phyloP scores from a whole-genome alignment of 2,329 filamentous ascomycete genomes.

The Pyrenophora teres region DNA sequence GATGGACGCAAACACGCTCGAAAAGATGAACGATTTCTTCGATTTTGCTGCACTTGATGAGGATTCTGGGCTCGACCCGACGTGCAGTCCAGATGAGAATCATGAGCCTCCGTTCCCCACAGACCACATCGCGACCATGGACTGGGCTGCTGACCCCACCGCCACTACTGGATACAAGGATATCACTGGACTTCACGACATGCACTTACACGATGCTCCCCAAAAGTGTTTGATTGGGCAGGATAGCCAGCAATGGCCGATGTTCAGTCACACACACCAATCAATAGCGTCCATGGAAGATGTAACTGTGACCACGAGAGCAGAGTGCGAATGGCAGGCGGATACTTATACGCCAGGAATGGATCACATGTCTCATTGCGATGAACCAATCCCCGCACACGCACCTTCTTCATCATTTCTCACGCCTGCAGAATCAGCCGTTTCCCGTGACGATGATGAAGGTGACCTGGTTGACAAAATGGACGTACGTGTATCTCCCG shows the following conservation, averaged over 20 bases:
- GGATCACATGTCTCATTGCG: background rate
- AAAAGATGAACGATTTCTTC: conserved; percentile 43
- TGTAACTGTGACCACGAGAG: background rate
- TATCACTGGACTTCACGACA: background rate
- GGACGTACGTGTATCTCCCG: background rate
- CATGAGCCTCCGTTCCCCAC: background rate
- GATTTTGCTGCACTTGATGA: conserved; percentile 40
- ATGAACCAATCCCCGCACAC: background rate
- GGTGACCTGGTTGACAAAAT: background rate
- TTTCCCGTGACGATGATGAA: background rate
- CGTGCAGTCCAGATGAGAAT: background rate
- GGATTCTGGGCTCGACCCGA: conserved; percentile 15
- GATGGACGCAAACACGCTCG: conserved; percentile 22
- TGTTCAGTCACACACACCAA: background rate
- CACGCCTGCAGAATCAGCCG: background rate
- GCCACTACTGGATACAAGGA: conserved; percentile 11
- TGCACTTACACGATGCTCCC: conserved; percentile 6
- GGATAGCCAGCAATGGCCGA: conserved; percentile 6
- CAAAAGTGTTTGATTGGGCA: background rate
- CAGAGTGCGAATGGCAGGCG: background rate
- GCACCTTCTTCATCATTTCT: conserved; percentile 12
- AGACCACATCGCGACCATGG: conserved; percentile 27
- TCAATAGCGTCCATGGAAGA: background rate
- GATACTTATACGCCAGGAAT: background rate
- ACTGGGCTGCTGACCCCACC: conserved; percentile 25